Evolutionary conservation across 106 monocot genomes (phyloP).

Genomic region (Narthecium ossifragum): DNA sequence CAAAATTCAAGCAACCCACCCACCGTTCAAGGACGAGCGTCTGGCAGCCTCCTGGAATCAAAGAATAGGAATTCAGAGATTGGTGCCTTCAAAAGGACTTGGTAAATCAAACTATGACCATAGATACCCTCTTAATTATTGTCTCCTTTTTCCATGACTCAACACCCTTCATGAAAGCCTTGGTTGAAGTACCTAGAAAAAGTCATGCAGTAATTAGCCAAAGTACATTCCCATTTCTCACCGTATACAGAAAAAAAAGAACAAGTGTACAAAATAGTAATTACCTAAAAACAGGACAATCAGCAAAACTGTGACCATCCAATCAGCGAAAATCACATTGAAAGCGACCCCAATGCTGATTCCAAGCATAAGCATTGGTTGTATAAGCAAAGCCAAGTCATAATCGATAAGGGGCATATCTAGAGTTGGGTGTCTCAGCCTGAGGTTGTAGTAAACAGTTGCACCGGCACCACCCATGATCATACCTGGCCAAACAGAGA

Average conservation of each 20-base stretch:
- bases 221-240: too few relatives aligned
- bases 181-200: slow-evolving; percentile 54
- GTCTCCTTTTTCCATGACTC: slow-evolving; percentile 94
- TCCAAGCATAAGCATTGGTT: slow-evolving; percentile 79
- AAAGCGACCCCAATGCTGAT: slow-evolving; percentile 81
- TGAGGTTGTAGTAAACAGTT: slow-evolving; percentile 78
- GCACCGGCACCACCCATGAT: slow-evolving; percentile 71
- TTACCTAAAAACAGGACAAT: slow-evolving; percentile 69
- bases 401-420: slow-evolving; percentile 68
- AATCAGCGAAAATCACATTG: slow-evolving; percentile 82
- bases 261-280: background rate
- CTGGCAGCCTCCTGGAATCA: slow-evolving; percentile 49
- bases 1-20: slow-evolving; percentile 1
- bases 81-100: background rate
- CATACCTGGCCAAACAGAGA: slow-evolving; percentile 48
- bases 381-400: slow-evolving; percentile 62
- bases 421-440: slow-evolving; percentile 68
- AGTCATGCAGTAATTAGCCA: too few relatives aligned
- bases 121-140: slow-evolving; percentile 43
- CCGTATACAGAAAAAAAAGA: too few relatives aligned
- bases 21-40: slow-evolving; percentile 28
- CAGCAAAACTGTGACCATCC: slow-evolving; percentile 76
- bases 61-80: background rate
- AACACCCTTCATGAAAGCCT: slow-evolving; percentile 72
- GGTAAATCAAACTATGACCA: background rate